Base-by-base conservation (phyloP, 108 stramenopile genomes). In the Stephanodiscus minutulus region DNA sequence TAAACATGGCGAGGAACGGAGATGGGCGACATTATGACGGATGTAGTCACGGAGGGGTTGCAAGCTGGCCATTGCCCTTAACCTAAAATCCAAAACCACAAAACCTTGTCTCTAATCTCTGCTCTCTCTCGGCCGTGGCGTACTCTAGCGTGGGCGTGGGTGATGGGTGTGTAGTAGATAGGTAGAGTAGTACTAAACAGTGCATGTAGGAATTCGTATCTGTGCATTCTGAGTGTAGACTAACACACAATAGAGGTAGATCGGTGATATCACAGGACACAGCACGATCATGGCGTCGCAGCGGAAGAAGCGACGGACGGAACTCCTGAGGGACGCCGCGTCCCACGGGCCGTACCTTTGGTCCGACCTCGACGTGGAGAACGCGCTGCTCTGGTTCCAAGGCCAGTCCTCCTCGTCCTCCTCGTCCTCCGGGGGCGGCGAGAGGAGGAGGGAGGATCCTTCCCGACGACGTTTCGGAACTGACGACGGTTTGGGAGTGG, bases 261-360 rank as follows among this genome's bases (percentile, higher is more conserved):
- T n/a, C n/a, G n/a, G n/a, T n/a, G n/a, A n/a, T n/a, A n/a, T n/a
- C 61, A 27, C 7, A 54, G 5, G 53, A 7, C 1, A 25, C 55
- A 4, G 29, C 55, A 15, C 1, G 27, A 56, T 27, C 55, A 11
- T 56, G 27, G 8, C 24, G 15, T 18, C 28, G 31, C 58, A 35
- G 50, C 46, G 46, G 27, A 48, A 29, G 33, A 21, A 59, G 33
- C 33, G 53, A 33, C 66, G 47, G 17, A 9, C 5, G 22, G 22
- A 27, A 37, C 72, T 77, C 17, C 50, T 72, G n/a, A 20, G 41
- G 3, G 35, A 68, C 6, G 77, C 77, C 33, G 24, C 27, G n/a
- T 67, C 72, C n/a, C 66, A 79, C 63, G 79, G 79, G 8, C 68
- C 79, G 0, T 80, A 80, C 64, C 62, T 76, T 5, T 80, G 79